These are phyloP conservation scores for Chytridiales sp. DNA, from an alignment of 371 early-diverging fungal species.

Conservation along the genomic window DNA sequence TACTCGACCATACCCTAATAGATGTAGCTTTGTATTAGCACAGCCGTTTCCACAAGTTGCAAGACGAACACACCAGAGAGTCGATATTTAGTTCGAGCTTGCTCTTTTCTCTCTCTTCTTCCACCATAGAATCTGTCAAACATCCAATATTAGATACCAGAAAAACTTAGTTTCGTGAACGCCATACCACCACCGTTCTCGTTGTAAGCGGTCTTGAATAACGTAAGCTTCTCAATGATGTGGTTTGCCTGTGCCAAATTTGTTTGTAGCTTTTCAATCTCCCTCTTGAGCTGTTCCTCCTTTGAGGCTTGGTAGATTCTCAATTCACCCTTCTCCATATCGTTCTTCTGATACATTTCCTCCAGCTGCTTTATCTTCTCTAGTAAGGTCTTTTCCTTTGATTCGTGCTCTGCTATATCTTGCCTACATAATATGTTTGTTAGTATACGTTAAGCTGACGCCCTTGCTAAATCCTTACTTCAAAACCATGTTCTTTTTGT, in stretches of 20 bases:
- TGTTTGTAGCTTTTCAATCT: conserved; percentile 41
- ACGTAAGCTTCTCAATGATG: conserved; percentile 49
- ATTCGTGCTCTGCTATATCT: conserved; percentile 34
- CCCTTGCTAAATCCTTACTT: conserved; percentile 39
- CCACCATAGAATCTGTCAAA: conserved; percentile 12
- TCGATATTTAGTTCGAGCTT: conserved; percentile 38
- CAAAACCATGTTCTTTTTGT: conserved; percentile 40
- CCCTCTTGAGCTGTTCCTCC: conserved; percentile 32
- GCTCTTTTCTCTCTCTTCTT: conserved; percentile 28
- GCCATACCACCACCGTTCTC: conserved; percentile 27
- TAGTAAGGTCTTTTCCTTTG: conserved; percentile 14
- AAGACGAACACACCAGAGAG: conserved; percentile 23
- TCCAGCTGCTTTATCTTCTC: conserved; percentile 31
- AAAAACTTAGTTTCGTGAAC: background rate
- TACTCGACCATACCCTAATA: conserved; percentile 41
- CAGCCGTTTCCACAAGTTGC: background rate
- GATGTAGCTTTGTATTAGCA: background rate
- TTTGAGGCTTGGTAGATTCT: conserved; percentile 16
- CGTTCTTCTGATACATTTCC: conserved; percentile 24
- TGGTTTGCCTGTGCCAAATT: conserved; percentile 38
- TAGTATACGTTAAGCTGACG: background rate
- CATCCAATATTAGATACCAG: background rate
- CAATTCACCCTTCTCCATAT: conserved; percentile 33
- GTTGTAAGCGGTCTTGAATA: conserved; percentile 46
- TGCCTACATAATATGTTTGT: conserved; percentile 22